Evolutionary conservation across 2,329 filamentous ascomycete species (phyloP).

Genomic region (Ophiognomonia clavigignenti-juglandacearum): DNA sequence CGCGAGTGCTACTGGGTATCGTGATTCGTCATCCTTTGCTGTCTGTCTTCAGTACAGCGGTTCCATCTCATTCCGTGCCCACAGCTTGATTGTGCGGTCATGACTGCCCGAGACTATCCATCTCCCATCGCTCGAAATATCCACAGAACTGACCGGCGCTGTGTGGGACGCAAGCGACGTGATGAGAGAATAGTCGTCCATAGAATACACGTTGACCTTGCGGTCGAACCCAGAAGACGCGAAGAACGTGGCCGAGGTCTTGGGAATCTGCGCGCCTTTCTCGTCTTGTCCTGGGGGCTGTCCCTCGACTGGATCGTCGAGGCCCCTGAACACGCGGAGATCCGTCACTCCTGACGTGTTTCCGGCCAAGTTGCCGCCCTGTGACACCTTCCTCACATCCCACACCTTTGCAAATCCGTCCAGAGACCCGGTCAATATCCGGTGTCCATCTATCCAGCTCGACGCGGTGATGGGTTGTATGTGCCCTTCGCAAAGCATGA

Average conservation of each 20-base stretch:
- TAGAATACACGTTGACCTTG: slow-evolving; percentile 92
- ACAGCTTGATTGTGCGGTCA: slow-evolving; percentile 92
- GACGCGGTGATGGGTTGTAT: slow-evolving; percentile 91
- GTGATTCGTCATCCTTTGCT: not conserved
- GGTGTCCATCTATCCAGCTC: slow-evolving; percentile 90
- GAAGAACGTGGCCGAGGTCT: slow-evolving; percentile 87
- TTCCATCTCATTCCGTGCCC: slow-evolving; percentile 71
- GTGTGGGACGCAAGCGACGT: slow-evolving; percentile 88
- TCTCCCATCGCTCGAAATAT: slow-evolving; percentile 77
- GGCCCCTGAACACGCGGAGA: slow-evolving; percentile 87
- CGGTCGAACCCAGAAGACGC: slow-evolving; percentile 89
- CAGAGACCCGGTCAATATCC: slow-evolving; percentile 86
- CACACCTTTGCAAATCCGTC: slow-evolving; percentile 98
- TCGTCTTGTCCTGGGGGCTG: slow-evolving; percentile 56
- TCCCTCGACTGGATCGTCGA: slow-evolving; percentile 66
- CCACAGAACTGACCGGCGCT: slow-evolving; percentile 84
- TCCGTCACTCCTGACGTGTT: slow-evolving; percentile 91
- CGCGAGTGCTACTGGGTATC: slow-evolving; percentile 12
- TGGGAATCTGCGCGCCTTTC: slow-evolving; percentile 64
- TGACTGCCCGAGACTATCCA: slow-evolving; percentile 96
- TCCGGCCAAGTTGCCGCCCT: slow-evolving; percentile 79
- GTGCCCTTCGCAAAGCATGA: slow-evolving; percentile 92
- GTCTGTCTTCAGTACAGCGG: not conserved
- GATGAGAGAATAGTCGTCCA: slow-evolving; percentile 89
- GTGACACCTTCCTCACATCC: slow-evolving; percentile 87